Evolutionary conservation across 305 asterid species (phyloP), one percentile per base, ranked within the genome.

Genomic region (Rubia peregrina): DNA sequence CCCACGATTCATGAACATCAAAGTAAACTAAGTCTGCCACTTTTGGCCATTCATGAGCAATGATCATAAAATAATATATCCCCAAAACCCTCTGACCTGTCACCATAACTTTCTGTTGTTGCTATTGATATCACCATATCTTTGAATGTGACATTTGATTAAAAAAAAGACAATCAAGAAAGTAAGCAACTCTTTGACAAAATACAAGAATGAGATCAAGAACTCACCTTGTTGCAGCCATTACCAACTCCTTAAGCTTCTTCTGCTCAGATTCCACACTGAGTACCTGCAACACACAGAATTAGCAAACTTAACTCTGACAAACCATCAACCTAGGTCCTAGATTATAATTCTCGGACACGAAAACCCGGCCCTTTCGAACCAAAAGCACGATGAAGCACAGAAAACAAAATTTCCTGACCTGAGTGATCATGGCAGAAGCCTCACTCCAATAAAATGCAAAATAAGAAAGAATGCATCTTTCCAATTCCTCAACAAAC

Each of bases 151-250:
- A 49, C 64, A 17, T 49, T 53, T 3, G 10, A 6, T 21, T 21
- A 16, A 42, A 65, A 26, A 26, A 43, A 30, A 3, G 3, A 1
- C 3, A 30, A 38, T 38, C 17, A 55, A 73, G 26, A 9, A 71
- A 30, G 46, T 26, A 9, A 44, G 4, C 10, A 69, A 38, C 43
- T 14, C 48, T 10, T 26, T 7, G n/a, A 22, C 62, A 6, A 7
- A 49, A 51, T 70, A 30, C 21, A 61, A 11, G 65, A 61, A 61
- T 19, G 11, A 19, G 6, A 9, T 24, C 2, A 61, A 61, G 36
- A 26, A 61, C 62, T 79, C 72, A 92, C 98, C 98, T 90, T 44
- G 98, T 93, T 57, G 94, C 98, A 36, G 97, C 91, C 87, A 93
- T 78, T 36, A 93, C 94, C 1, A 90, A 61, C 16, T 82, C 81